Evolutionary conservation across 108 stramenopile species (phyloP).

Genomic region (Asterionellopsis glacialis): DNA sequence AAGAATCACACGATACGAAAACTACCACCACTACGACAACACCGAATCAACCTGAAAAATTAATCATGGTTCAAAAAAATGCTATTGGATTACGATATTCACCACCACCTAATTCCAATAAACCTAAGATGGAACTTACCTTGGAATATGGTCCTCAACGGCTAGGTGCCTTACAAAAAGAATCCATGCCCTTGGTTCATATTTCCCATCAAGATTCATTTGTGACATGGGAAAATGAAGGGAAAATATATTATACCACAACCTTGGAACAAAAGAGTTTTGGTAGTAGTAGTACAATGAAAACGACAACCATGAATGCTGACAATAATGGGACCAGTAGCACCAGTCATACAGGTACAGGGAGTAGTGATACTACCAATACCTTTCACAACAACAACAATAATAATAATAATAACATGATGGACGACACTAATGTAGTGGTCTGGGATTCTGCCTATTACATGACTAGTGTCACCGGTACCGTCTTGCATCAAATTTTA

Average conservation of each 20-base stretch:
- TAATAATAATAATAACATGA: too few species aligned
- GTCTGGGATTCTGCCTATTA: constrained; percentile 60
- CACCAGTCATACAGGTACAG: too few species aligned
- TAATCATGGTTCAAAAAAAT: constrained; percentile 42
- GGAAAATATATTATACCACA: constrained; percentile 57
- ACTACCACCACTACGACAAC: constrained; percentile 24
- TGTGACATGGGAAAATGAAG: constrained; percentile 74
- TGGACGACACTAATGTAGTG: too few species aligned
- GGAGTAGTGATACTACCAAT: too few species aligned
- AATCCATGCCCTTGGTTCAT: constrained; percentile 56
- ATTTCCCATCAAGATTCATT: constrained; percentile 10
- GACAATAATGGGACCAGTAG: too few species aligned
- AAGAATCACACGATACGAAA: too few species aligned
- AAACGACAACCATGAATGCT: too few species aligned
- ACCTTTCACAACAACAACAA: too few species aligned
- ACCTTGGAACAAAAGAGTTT: constrained; percentile 34
- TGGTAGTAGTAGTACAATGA: constrained; percentile 5
- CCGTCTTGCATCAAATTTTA: constrained; percentile 65
- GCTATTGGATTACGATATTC: constrained; percentile 70
- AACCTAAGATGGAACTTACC: constrained; percentile 55
- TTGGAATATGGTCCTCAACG: constrained; percentile 83
- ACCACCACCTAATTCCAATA: constrained; percentile 26
- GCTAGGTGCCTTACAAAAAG: constrained; percentile 42
- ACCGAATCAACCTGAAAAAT: too few species aligned
- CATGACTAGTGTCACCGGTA: constrained; percentile 78